Evolutionary conservation across 2,329 filamentous ascomycete genomes (phyloP), one percentile per base, ranked within the genome.

Genomic region (Colletotrichum gigasporum): DNA sequence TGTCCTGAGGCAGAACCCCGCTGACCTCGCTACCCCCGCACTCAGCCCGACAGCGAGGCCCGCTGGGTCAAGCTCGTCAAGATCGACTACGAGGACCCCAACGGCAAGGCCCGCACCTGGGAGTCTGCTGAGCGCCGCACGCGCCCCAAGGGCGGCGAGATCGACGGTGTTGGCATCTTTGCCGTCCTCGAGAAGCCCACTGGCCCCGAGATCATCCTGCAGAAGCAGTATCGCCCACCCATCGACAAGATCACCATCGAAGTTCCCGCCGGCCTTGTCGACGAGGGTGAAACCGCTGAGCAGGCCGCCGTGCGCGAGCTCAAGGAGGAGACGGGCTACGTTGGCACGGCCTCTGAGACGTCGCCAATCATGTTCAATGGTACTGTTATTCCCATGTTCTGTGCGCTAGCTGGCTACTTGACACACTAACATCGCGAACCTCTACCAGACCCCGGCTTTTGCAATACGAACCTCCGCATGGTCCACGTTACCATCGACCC

Each of bases 401-500:
- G 1, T 24, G 16, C 2, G 7, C 11, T 10, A 5, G 30, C 16
- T 52, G 9, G 3, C 14, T 30, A 1, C 39, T 48, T 22, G 37
- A n/a, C 3, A 32, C n/a, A n/a, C 45, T 39, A 20, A 56, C 12
- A 2, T 11, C 30, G 11, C 30, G 5, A 5, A 7, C 30, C n/a
- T 51, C n/a, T 26, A 12, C 11, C 61, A 83, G 83, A 89, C 71
- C 86, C 87, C 4, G 87, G 87, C 10, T 89, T 90, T 73, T 90
- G 86, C 75, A 90, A 89, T 73, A 90, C 88, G 5, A 91, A 90
- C 70, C 77, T 89, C 41, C 83, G 84, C 57, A 89, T 91, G 84
- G 87, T 94, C 12, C 91, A 94, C 72, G 87, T 94, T 41, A 85
- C 82, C 1, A 86, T 95, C 67, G 91, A 95, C 75, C 87, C 91